phyloP scores from a whole-genome alignment of 768 basidiomycete species.

The Chalciporus piperatus region DNA sequence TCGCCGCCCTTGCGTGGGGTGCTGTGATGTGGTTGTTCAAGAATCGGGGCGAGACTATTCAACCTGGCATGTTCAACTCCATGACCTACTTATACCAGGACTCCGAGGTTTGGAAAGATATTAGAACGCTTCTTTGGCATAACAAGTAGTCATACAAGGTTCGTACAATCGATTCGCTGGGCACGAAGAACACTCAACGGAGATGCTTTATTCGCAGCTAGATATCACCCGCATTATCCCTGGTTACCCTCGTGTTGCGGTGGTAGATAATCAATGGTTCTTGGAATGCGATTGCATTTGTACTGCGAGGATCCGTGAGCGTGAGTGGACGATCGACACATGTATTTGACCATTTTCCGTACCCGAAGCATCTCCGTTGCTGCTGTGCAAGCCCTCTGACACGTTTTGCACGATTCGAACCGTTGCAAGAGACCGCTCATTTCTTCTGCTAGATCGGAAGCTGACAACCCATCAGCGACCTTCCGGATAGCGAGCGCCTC shows the following conservation, averaged over 20 bases:
- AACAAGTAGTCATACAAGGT: conserved; percentile 52
- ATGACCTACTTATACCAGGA: conserved; percentile 96
- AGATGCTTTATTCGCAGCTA: not conserved
- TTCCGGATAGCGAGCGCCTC: not conserved
- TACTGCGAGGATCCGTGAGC: conserved; percentile 41
- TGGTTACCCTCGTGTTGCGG: conserved; percentile 23
- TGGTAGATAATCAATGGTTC: conserved; percentile 47
- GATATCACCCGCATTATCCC: conserved; percentile 1
- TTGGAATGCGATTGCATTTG: conserved; percentile 56
- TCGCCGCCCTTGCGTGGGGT: conserved; percentile 91
- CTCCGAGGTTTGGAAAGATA: conserved; percentile 79
- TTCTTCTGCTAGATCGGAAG: conserved; percentile 64
- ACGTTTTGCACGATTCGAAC: conserved; percentile 49
- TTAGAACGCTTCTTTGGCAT: conserved; percentile 88
- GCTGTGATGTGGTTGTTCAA: conserved; percentile 96
- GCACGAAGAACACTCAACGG: not conserved
- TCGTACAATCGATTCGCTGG: not conserved
- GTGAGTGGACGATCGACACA: conserved; percentile 6
- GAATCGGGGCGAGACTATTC: conserved; percentile 83
- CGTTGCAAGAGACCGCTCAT: conserved; percentile 53
- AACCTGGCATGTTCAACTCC: conserved; percentile 94
- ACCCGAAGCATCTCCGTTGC: conserved; percentile 71
- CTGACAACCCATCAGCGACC: conserved; percentile 32
- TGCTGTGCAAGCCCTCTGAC: conserved; percentile 58
- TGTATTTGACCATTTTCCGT: conserved; percentile 19